These are phyloP conservation scores for Sporothrix pallida DNA, from an alignment of 2,329 filamentous ascomycete genomes.

Conservation along the genomic window DNA sequence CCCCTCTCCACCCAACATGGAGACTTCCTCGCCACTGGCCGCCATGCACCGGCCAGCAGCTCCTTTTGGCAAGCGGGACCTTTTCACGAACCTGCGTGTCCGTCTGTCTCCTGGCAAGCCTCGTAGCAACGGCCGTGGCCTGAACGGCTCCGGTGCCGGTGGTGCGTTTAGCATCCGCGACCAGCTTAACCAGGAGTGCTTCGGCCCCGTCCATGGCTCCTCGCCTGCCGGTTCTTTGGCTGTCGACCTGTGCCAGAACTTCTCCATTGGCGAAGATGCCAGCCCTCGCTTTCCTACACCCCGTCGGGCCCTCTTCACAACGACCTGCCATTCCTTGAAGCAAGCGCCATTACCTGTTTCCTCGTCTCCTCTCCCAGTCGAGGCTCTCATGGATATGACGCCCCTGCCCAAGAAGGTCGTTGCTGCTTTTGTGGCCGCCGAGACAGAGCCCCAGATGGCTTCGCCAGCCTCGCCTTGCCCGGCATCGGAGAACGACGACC, in stretches of 20 bases:
- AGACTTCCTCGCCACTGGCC: constrained; percentile 90
- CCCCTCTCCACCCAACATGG: constrained; percentile 62
- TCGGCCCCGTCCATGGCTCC: constrained; percentile 78
- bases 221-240: constrained; percentile 91
- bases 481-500: constrained; percentile 44
- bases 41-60: constrained; percentile 81
- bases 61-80: constrained; percentile 65
- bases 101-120: constrained; percentile 57
- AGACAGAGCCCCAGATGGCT: constrained; percentile 57
- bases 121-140: constrained; percentile 51
- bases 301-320: constrained; percentile 81
- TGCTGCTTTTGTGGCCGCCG: constrained; percentile 56
- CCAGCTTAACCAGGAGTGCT: constrained; percentile 74
- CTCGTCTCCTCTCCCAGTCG: constrained; percentile 77
- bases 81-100: constrained; percentile 58
- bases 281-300: constrained; percentile 85
- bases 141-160: constrained; percentile 38
- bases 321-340: constrained; percentile 69
- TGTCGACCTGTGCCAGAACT: constrained; percentile 94
- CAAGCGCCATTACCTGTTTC: constrained; percentile 79
- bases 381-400: constrained; percentile 91
- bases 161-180: constrained; percentile 79
- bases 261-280: constrained; percentile 81
- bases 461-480: constrained; percentile 70
- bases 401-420: constrained; percentile 86